phyloP scores from a whole-genome alignment of 805 yeast genomes.

The Metschnikowia lunata region DNA sequence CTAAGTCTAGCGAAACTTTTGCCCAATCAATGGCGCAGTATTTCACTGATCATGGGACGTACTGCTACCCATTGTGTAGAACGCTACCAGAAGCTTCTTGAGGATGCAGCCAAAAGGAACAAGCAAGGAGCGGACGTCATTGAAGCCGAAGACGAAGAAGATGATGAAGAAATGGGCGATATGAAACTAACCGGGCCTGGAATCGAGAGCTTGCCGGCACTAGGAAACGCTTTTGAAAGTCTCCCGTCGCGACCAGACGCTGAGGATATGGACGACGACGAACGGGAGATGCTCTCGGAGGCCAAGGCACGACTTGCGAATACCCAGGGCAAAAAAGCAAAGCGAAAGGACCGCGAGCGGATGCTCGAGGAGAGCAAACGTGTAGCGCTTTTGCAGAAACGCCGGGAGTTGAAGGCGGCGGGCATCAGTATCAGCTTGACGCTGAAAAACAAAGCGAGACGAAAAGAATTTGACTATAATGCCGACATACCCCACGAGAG shows the following conservation, averaged over 20 bases:
- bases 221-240: constrained; percentile 57
- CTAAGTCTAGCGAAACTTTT: constrained; percentile 60
- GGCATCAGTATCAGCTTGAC: constrained; percentile 56
- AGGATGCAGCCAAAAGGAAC: constrained; percentile 32
- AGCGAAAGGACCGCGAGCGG: constrained; percentile 81
- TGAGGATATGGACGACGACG: constrained; percentile 79
- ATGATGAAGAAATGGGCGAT: constrained; percentile 20
- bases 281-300: constrained; percentile 88
- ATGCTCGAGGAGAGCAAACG: constrained; percentile 74
- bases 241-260: constrained; percentile 80
- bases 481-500: constrained; percentile 80
- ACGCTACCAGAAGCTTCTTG: constrained; percentile 69
- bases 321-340: constrained; percentile 92
- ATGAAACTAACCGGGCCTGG: constrained; percentile 50
- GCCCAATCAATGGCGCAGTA: constrained; percentile 94
- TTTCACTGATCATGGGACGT: constrained; percentile 75
- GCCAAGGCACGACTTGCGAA: constrained; percentile 89
- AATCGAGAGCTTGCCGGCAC: constrained; percentile 44
- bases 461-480: constrained; percentile 72
- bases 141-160: constrained; percentile 26
- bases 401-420: constrained; percentile 78
- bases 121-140: constrained; percentile 2
- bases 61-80: constrained; percentile 86
- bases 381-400: constrained; percentile 68
- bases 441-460: constrained; percentile 48